Evolutionary conservation across 129 eudicot species (phyloP).

Genomic region (Chrysanthemum seticuspe): DNA sequence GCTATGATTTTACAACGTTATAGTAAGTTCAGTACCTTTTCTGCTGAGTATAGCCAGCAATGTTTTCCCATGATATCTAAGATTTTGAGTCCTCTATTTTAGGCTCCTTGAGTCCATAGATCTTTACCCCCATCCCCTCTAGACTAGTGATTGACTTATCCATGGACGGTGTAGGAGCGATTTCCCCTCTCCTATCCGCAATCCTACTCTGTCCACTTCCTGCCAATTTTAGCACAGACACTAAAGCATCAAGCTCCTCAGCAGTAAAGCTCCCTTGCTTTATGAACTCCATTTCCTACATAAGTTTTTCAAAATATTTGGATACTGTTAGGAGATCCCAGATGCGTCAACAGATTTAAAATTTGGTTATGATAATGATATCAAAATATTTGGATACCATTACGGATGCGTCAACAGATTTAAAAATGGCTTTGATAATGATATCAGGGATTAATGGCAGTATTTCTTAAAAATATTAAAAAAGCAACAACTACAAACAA

Average conservation of each 20-base stretch:
- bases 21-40: slow-evolving; percentile 57
- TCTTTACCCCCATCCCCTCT: slow-evolving; percentile 87
- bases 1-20: slow-evolving; percentile 1
- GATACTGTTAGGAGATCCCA: not conserved
- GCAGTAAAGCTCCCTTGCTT: slow-evolving; percentile 70
- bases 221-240: slow-evolving; percentile 63
- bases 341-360: not conserved
- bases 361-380: no score
- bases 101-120: slow-evolving; percentile 64
- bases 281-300: slow-evolving; percentile 95
- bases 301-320: slow-evolving; percentile 6
- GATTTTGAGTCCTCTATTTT: slow-evolving; percentile 34
- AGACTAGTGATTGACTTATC: slow-evolving; percentile 71
- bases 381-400: no score
- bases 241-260: slow-evolving; percentile 89
- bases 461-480: not conserved
- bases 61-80: slow-evolving; percentile 89
- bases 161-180: slow-evolving; percentile 33
- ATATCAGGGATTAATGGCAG: not conserved
- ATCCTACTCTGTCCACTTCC: no score
- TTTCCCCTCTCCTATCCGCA: no score
- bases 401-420: not conserved
- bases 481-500: not conserved
- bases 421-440: slow-evolving; percentile 10
- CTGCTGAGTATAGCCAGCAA: slow-evolving; percentile 87